Base-by-base conservation (phyloP, 805 yeast species). In the Groenewaldozyma tartarivorans region DNA sequence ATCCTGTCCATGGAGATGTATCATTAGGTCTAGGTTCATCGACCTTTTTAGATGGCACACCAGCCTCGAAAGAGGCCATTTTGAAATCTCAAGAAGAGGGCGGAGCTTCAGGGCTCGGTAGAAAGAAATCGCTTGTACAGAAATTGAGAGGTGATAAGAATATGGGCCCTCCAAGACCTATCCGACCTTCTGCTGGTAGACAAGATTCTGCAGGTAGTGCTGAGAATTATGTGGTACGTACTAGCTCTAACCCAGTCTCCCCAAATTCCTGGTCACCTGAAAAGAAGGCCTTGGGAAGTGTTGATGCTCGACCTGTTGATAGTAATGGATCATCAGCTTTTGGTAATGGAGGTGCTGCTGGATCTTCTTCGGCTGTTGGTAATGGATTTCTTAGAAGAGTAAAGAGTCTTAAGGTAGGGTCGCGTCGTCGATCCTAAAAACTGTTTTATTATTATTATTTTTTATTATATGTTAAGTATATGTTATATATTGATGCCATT, bases 1-100 rank as follows among this genome's bases (percentile, higher is more conserved):
- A 69, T 20, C 82, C 83, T 20, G 75, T 90, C 16, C 95, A 90
- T 58, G 98, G 98, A 16, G 74, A 75, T 36, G 71, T 82, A 2
- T 83, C 96, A 1, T 70, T 81, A 39, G 98, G 98, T 1, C 69
- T 92, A 33, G 98, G 98, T 2, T 75, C 90, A 1, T 74, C 95
- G 2, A 90, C 98, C 0, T 90, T 90, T 57, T 58, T 90, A 46
- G 96, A 92, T 60, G 98, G 98, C 27, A 92, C 96, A 0, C 97
- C 97, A 11, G 98, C 96, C 3, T 62, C 80, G 41, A 60, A 62
- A 20, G 57, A 59, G 15, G 74, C 72, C n/a, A 61, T 60, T 27
- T n/a, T n/a, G n/a, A 38, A 51, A 47, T 47, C 56, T 52, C 43
- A 64, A 48, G 29, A 51, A 52, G 17, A 45, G 17, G 46, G 49